Evolutionary conservation across 768 basidiomycete species (phyloP).

Genomic region (Exidia glandulosa): DNA sequence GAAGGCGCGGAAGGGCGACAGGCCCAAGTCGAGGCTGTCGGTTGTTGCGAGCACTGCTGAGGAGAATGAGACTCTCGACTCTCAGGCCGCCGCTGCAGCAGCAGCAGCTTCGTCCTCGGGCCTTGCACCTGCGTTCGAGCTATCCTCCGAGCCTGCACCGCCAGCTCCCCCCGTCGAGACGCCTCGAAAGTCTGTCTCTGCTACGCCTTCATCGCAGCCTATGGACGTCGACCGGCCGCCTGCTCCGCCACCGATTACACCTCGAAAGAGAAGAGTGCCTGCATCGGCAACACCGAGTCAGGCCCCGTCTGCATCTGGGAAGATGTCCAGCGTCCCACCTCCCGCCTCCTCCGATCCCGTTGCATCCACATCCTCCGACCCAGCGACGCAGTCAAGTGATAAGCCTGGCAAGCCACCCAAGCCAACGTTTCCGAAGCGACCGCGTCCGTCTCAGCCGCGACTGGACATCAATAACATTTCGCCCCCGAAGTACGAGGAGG

Average conservation of each 20-base stretch:
- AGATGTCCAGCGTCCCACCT: too few relatives aligned
- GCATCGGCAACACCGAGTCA: too few relatives aligned
- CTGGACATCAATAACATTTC: neutral
- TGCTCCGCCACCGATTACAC: too few relatives aligned
- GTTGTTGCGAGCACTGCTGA: conserved; percentile 3
- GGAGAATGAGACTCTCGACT: conserved; percentile 8
- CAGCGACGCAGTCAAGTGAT: neutral
- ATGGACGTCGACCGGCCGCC: too few relatives aligned
- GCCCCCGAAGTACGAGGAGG: neutral
- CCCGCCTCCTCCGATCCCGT: too few relatives aligned
- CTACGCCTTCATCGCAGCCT: too few relatives aligned
- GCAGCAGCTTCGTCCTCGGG: neutral
- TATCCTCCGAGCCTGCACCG: neutral
- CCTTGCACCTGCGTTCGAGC: neutral
- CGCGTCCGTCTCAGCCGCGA: neutral
- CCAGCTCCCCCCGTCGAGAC: too few relatives aligned
- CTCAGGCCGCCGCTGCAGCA: neutral
- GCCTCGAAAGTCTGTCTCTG: too few relatives aligned
- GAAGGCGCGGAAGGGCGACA: conserved; percentile 29
- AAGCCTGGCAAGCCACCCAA: neutral
- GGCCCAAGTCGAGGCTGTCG: conserved; percentile 5
- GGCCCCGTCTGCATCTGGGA: too few relatives aligned
- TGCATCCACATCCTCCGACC: too few relatives aligned
- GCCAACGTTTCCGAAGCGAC: neutral
- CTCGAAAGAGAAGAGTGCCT: too few relatives aligned